Conservation (phyloP, 805 yeast species). For the Babjeviella inositovora region DNA sequence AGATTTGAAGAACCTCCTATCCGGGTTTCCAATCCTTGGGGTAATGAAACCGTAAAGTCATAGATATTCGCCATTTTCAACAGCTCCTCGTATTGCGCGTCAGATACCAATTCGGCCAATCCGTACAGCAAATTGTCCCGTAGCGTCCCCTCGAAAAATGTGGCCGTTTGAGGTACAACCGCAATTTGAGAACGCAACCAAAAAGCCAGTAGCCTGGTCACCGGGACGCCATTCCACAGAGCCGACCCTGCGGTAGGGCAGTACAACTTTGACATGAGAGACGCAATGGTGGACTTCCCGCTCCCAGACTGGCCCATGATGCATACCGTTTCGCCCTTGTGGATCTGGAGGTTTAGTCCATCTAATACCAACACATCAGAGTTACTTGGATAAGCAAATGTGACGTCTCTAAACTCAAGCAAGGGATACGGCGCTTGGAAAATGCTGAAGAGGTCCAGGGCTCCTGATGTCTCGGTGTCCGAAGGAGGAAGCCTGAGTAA, state of each 20-base stretch:
- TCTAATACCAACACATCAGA: conserved; percentile 16
- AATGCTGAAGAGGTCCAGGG: no score
- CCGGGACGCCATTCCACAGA: conserved; percentile 27
- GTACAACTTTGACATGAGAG: conserved; percentile 39
- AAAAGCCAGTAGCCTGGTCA: conserved; percentile 23
- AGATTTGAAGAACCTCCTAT: conserved; percentile 29
- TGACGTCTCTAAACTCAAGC: conserved; percentile 24
- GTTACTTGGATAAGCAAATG: conserved; percentile 29
- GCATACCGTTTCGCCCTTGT: conserved; percentile 36
- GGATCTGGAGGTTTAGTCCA: conserved; percentile 22
- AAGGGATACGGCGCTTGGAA: no score
- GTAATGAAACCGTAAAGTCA: conserved; percentile 36
- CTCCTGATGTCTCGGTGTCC: no score
- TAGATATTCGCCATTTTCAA: conserved; percentile 31
- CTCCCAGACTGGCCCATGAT: conserved; percentile 80
- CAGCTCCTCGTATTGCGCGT: conserved; percentile 13
- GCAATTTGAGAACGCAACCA: conserved; percentile 38
- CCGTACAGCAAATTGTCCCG: conserved; percentile 61
- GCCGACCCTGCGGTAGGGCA: conserved; percentile 19
- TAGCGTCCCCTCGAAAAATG: conserved; percentile 60
- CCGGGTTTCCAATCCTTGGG: conserved; percentile 40
- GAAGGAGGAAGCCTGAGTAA: no score
- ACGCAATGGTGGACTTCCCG: conserved; percentile 73
- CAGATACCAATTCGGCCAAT: conserved; percentile 7
- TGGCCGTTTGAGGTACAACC: conserved; percentile 64